These are phyloP conservation scores for Pseudoperonospora humuli DNA, from an alignment of 352 stramenopile genomes.

Conservation along the genomic window DNA sequence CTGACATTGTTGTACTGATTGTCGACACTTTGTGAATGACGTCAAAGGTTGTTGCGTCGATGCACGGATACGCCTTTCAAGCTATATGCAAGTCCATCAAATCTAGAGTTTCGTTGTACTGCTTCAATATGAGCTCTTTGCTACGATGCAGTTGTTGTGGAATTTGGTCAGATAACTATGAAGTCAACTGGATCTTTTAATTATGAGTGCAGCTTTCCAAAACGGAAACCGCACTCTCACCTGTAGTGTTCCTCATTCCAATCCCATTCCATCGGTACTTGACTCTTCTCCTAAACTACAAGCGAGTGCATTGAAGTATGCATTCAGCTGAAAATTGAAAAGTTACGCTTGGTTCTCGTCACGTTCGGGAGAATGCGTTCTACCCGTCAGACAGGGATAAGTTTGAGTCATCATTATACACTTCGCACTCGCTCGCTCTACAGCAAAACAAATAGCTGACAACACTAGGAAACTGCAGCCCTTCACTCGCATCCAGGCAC, in stretches of 20 bases:
- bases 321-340: constrained; percentile 74
- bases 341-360: constrained; percentile 88
- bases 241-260: constrained; percentile 74
- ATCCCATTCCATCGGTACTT: constrained; percentile 9
- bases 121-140: not conserved
- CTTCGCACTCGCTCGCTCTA: constrained; percentile 3
- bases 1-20: no score
- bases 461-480: constrained; percentile 3
- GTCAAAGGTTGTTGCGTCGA: no score
- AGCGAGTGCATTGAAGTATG: constrained; percentile 30
- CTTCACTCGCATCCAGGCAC: constrained; percentile 18
- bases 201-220: constrained; percentile 62
- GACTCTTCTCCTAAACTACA: not conserved
- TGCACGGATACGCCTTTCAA: no score
- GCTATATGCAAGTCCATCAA: no score
- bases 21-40: no score
- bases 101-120: no score
- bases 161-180: constrained; percentile 84
- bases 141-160: not conserved
- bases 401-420: constrained; percentile 76
- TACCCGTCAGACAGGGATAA: constrained; percentile 86
- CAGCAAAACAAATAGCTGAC: not conserved
- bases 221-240: constrained; percentile 67
- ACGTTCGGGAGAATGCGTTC: constrained; percentile 74
- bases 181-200: constrained; percentile 83